These are phyloP conservation scores for Colletotrichum theobromicola DNA, from an alignment of 2,329 filamentous ascomycete species.

Conservation along the genomic window DNA sequence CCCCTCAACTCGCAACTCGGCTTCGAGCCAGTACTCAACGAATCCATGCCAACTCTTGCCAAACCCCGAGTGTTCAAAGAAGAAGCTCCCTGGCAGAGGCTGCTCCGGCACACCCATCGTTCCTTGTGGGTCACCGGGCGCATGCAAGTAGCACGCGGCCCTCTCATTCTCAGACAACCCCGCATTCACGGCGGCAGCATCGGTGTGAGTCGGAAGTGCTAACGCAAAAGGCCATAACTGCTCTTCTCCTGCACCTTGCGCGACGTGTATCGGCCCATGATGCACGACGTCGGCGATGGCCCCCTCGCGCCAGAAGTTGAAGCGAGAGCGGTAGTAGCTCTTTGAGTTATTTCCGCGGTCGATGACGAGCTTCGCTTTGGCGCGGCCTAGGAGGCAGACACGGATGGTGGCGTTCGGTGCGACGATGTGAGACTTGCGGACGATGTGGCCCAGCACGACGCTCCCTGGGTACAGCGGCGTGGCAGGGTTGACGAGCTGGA, in stretches of 20 bases:
- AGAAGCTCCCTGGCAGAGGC: constrained; percentile 23
- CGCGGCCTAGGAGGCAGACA: constrained; percentile 28
- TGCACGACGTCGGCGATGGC: constrained; percentile 21
- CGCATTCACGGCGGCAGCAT: neutral
- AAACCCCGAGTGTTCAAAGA: neutral
- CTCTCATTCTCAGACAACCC: neutral
- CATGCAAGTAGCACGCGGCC: constrained; percentile 23
- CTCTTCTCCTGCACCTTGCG: neutral
- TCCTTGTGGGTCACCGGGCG: neutral
- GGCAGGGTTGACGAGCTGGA: neutral
- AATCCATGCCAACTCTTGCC: constrained; percentile 25
- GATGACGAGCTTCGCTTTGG: constrained; percentile 29
- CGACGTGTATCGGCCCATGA: constrained; percentile 29
- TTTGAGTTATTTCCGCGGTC: constrained; percentile 4
- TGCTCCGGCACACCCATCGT: neutral
- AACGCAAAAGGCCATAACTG: constrained; percentile 33
- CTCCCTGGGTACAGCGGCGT: constrained; percentile 26
- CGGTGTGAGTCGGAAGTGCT: constrained; percentile 25
- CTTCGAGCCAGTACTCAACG: constrained; percentile 41
- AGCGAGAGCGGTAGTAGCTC: constrained; percentile 26
- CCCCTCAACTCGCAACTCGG: constrained; percentile 25
- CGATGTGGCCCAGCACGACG: constrained; percentile 29
- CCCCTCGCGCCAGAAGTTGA: constrained; percentile 27
- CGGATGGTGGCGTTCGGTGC: constrained; percentile 24
- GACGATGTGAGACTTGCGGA: constrained; percentile 24